A percentile compares a stretch with the other conserved stretches of the same genome.
phyloP scores from a whole-genome alignment of 208 protist species.

The Trypanosoma scelopori region DNA sequence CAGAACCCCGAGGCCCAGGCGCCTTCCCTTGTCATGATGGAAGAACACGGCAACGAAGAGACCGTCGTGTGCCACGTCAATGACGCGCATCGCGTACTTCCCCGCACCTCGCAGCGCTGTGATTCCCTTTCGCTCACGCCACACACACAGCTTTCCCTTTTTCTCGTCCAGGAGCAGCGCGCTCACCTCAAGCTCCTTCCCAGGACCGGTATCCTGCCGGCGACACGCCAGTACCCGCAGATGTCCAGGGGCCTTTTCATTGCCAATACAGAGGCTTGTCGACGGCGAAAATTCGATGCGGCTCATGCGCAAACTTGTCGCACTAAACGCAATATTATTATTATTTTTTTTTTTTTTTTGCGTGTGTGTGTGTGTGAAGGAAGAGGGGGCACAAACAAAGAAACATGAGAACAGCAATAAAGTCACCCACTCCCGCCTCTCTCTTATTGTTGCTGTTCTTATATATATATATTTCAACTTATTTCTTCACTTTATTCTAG shows the following conservation, averaged over 20 bases:
- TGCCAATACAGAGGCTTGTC: conserved; percentile 12
- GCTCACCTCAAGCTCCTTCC: conserved; percentile 9
- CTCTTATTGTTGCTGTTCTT: neutral
- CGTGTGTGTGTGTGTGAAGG: too few relatives aligned
- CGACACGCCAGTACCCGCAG: conserved; percentile 4
- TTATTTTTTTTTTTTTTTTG: too few relatives aligned
- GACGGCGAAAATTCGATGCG: conserved; percentile 7
- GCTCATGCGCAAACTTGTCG: conserved; percentile 9
- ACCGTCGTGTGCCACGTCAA: conserved; percentile 23
- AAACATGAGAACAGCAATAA: neutral
- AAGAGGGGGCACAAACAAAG: conserved; percentile 13
- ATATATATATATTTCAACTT: neutral
- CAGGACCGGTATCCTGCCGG: neutral
- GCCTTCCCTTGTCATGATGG: conserved; percentile 29
- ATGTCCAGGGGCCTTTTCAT: conserved; percentile 15
- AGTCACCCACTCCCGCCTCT: neutral
- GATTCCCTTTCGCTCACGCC: conserved; percentile 20
- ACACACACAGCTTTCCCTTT: conserved; percentile 21
- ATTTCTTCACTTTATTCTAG: conserved; percentile 2
- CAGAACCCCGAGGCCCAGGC: conserved; percentile 30
- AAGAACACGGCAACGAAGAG: conserved; percentile 28
- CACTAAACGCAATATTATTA: conserved; percentile 9
- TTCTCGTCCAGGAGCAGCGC: conserved; percentile 25
- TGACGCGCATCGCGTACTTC: conserved; percentile 25
- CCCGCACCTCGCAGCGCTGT: conserved; percentile 23